Evolutionary conservation across 768 basidiomycete species (phyloP), one percentile per base, ranked within the genome.

Genomic region (Boletus rubroflammeus): DNA sequence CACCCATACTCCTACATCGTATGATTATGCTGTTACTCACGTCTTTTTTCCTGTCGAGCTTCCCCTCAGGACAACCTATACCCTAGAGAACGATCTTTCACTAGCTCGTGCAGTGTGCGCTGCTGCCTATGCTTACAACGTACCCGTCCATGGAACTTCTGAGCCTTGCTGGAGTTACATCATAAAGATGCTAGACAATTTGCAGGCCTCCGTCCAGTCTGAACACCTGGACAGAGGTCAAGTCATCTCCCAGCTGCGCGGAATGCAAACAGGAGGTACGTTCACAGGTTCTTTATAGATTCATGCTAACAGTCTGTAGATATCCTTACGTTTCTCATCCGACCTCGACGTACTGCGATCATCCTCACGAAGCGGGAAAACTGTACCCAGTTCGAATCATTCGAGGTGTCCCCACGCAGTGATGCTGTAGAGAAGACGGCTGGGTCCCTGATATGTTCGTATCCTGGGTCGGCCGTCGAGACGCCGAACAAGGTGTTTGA

Each of bases 331-430:
- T 62, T 78, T 35, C 68, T 69, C n/a, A 67, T 80, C 19, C 65
- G 63, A 21, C 64, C 65, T 6, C 79, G 80, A 50, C 78, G 79
- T 47, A 74, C 78, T 3, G 77, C 65, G n/a, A 28, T 80, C 3
- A 61, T 80, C 19, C 40, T 77, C 21, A 70, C 70, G 45, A 63
- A 62, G 48, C 36, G 43, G 23, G 50, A 57, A 5, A 38, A 50
- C 4, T 42, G 55, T 7, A 69, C 71, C 3, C 52, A 66, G 17
- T 73, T 26, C 42, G 42, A 26, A 6, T 40, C 39, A 13, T 23
- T 40, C 6, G 39, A 40, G 13, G 21, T 26, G 8, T 73, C 74
- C 4, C 69, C 76, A 1, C 46, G 57, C 7, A 54, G 62, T 13
- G 54, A 51, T 10, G 56, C 52, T 1, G 65, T 79, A 45, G 56